Conservation (phyloP, 2,329 filamentous ascomycete species). For the Diaporthe sp. region DNA sequence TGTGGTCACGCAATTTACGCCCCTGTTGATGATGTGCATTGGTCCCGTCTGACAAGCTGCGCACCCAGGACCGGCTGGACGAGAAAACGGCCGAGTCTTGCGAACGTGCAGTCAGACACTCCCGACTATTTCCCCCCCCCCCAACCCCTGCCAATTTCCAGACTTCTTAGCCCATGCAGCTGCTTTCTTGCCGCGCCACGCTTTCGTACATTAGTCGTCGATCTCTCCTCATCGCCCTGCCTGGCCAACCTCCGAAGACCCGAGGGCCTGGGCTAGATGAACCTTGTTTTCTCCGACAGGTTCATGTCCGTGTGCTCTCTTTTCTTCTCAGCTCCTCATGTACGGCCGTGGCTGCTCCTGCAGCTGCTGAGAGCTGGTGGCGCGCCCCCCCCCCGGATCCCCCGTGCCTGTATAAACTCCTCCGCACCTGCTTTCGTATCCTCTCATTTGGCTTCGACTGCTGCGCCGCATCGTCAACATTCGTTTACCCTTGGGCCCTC, state of each 20-base stretch:
- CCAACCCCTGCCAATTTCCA: conserved; percentile 9
- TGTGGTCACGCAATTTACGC: conserved; percentile 17
- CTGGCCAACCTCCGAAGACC: conserved; percentile 20
- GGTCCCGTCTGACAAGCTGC: conserved; percentile 15
- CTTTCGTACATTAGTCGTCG: conserved; percentile 24
- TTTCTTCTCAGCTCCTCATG: conserved; percentile 3
- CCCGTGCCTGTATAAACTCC: neutral
- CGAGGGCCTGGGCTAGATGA: conserved; percentile 16
- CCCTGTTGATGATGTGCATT: conserved; percentile 24
- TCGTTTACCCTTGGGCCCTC: neutral
- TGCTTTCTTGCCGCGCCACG: conserved; percentile 19
- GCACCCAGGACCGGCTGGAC: neutral
- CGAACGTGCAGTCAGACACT: neutral
- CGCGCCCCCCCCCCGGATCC: neutral
- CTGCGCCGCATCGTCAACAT: conserved; percentile 17
- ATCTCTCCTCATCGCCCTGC: neutral
- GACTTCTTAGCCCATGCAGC: conserved; percentile 17
- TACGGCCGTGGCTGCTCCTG: conserved; percentile 10
- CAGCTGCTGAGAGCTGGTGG: conserved; percentile 20
- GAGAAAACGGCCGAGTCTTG: conserved; percentile 12
- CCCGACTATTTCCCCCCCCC: neutral
- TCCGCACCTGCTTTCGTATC: neutral
- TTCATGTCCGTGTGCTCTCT: neutral
- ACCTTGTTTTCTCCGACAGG: conserved; percentile 20
- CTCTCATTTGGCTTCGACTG: neutral